These are phyloP conservation scores for Yamadazyma sp. DNA, from an alignment of 1,139 yeast genomes.

Conservation along the genomic window DNA sequence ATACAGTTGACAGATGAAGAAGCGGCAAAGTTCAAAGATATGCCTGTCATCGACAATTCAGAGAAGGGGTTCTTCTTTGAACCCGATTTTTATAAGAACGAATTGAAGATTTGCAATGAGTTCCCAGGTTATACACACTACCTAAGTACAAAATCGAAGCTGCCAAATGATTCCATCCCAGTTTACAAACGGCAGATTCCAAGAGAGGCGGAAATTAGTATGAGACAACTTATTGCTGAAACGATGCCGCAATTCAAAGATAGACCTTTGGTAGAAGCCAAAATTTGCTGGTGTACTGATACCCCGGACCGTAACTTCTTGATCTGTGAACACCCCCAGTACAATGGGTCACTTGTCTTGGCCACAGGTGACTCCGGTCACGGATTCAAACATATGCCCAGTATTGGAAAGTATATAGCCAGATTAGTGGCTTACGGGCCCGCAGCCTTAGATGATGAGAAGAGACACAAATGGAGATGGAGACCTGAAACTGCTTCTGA, in stretches of 20 bases:
- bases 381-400: constrained; percentile 17
- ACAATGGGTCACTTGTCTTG: constrained; percentile 7
- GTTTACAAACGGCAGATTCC: constrained; percentile 4
- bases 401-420: constrained; percentile 13
- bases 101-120: constrained; percentile 14
- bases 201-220: constrained; percentile 3
- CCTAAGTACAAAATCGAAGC: constrained; percentile 4
- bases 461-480: constrained; percentile 4
- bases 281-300: constrained; percentile 18
- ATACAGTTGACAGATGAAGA: constrained; percentile 31
- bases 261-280: constrained; percentile 12
- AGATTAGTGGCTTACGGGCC: constrained; percentile 3
- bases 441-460: constrained; percentile 3
- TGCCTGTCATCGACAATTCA: constrained; percentile 38
- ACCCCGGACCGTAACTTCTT: constrained; percentile 13
- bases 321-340: constrained; percentile 12
- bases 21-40: constrained; percentile 20
- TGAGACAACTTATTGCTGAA: constrained; percentile 14
- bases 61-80: constrained; percentile 26
- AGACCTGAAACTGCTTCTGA: constrained; percentile 6
- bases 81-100: constrained; percentile 17
- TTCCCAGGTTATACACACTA: constrained; percentile 16
- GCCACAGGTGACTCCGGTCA: constrained; percentile 19
- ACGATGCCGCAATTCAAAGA: constrained; percentile 9
- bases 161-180: constrained; percentile 5